These are phyloP conservation scores for Scheffersomyces segobiensis DNA, from an alignment of 1,139 yeast species.

Conservation along the genomic window DNA sequence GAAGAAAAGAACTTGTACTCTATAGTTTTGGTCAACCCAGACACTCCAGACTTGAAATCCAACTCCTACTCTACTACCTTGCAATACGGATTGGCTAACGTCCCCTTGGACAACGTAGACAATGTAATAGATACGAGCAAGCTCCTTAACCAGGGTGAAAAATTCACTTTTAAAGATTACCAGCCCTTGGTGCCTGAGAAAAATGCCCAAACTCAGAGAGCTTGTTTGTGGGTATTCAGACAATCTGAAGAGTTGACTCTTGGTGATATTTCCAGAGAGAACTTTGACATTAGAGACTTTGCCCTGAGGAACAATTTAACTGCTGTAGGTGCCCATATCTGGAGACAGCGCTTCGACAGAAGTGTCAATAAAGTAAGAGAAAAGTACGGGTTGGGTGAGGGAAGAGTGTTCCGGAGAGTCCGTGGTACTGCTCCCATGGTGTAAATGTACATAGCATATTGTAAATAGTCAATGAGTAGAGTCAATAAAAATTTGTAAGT, in stretches of 20 bases:
- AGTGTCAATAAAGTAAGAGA: conserved; percentile 67
- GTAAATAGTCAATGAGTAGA: conserved; percentile 5
- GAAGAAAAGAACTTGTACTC: conserved; percentile 60
- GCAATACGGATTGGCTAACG: conserved; percentile 77
- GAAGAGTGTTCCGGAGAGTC: conserved; percentile 69
- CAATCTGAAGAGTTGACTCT: conserved; percentile 41
- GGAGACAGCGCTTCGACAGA: conserved; percentile 87
- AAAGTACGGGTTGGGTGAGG: conserved; percentile 69
- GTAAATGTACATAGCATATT: conserved; percentile 1
- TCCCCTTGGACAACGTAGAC: conserved; percentile 59
- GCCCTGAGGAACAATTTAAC: conserved; percentile 53
- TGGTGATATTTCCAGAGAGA: conserved; percentile 7
- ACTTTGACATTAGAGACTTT: conserved; percentile 74
- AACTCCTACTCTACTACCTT: conserved; percentile 74
- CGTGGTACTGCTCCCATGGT: conserved; percentile 31
- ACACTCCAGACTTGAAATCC: conserved; percentile 71
- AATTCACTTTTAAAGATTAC: conserved; percentile 56
- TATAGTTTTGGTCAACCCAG: conserved; percentile 84
- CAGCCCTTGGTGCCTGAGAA: conserved; percentile 88
- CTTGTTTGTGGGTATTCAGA: conserved; percentile 87
- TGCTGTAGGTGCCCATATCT: conserved; percentile 88
- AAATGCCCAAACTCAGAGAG: conserved; percentile 80
- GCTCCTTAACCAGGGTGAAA: conserved; percentile 38
- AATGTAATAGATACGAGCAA: conserved; percentile 57
- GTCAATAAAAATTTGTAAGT: background rate